These are phyloP conservation scores for Aspergillus fumigatus DNA, from an alignment of 2,329 filamentous ascomycete species.

Conservation along the genomic window DNA sequence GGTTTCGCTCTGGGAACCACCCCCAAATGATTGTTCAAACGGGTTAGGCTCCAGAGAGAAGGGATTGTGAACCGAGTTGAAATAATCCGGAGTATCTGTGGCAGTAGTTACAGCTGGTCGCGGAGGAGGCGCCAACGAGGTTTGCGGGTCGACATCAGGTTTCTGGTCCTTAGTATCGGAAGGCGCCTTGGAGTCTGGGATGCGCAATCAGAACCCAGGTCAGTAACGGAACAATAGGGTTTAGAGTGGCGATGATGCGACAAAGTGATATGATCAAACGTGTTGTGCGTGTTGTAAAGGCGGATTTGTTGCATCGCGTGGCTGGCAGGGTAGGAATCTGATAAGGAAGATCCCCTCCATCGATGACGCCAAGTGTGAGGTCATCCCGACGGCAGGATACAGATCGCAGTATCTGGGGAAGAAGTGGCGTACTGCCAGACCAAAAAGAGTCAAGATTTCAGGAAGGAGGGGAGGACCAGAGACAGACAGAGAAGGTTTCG, in stretches of 20 bases:
- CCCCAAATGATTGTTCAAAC: slow-evolving; percentile 86
- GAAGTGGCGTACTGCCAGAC: slow-evolving; percentile 30
- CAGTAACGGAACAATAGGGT: slow-evolving; percentile 15
- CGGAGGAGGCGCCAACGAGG: slow-evolving; percentile 67
- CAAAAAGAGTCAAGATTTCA: slow-evolving; percentile 19
- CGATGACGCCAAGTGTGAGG: slow-evolving; percentile 36
- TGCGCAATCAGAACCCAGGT: slow-evolving; percentile 10
- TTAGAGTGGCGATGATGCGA: background rate
- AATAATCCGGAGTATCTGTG: slow-evolving; percentile 64
- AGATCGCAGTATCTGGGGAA: slow-evolving; percentile 22
- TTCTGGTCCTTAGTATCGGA: slow-evolving; percentile 34
- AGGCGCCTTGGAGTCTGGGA: slow-evolving; percentile 27
- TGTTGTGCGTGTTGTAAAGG: slow-evolving; percentile 15
- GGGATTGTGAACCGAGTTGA: slow-evolving; percentile 54
- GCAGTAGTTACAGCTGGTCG: slow-evolving; percentile 51
- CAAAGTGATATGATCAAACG: slow-evolving; percentile 12
- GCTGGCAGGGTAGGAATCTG: slow-evolving; percentile 11
- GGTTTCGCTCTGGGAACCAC: slow-evolving; percentile 59
- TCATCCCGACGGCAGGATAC: slow-evolving; percentile 31
- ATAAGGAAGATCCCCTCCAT: slow-evolving; percentile 19
- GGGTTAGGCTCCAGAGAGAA: slow-evolving; percentile 79
- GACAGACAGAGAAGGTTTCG: slow-evolving; percentile 3
- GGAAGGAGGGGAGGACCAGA: slow-evolving; percentile 7
- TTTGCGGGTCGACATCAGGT: slow-evolving; percentile 53
- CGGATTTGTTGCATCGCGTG: slow-evolving; percentile 14